A percentile compares a stretch with the other conserved stretches of the same genome.
Evolutionary conservation across 75 land plant genomes (phyloP).

Genomic region (Cunninghamia lanceolata): DNA sequence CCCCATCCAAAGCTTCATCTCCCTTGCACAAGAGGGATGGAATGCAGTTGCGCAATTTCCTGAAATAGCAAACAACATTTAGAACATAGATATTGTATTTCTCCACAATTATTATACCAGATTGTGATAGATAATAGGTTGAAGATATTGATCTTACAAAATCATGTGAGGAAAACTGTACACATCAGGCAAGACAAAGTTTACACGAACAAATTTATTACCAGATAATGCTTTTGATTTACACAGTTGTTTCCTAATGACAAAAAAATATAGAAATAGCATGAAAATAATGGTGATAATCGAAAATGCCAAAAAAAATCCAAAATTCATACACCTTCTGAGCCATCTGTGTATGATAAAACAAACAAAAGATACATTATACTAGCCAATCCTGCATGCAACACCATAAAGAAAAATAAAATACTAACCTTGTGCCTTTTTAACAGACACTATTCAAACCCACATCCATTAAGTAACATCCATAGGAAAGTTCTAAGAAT

Average conservation of each 20-base stretch:
- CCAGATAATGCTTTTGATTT: neutral
- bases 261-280: neutral
- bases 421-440: no score
- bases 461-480: neutral
- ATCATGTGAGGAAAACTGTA: no score
- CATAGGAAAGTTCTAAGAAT: neutral
- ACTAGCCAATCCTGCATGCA: neutral
- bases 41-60: constrained; percentile 82
- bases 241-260: neutral
- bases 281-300: neutral
- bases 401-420: neutral
- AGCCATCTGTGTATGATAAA: neutral
- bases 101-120: neutral
- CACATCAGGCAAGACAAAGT: constrained; percentile 2
- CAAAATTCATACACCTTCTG: neutral
- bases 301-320: neutral
- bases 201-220: neutral
- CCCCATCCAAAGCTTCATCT: constrained; percentile 76
- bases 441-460: neutral
- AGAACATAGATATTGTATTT: constrained; percentile 1
- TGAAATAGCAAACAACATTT: constrained; percentile 22
- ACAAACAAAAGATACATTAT: neutral
- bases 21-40: constrained; percentile 94
- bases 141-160: neutral
- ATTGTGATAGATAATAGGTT: neutral